Evolutionary conservation across 345 rosid genomes (phyloP), one percentile per base, ranked within the genome.

Genomic region (Camelina hispida): DNA sequence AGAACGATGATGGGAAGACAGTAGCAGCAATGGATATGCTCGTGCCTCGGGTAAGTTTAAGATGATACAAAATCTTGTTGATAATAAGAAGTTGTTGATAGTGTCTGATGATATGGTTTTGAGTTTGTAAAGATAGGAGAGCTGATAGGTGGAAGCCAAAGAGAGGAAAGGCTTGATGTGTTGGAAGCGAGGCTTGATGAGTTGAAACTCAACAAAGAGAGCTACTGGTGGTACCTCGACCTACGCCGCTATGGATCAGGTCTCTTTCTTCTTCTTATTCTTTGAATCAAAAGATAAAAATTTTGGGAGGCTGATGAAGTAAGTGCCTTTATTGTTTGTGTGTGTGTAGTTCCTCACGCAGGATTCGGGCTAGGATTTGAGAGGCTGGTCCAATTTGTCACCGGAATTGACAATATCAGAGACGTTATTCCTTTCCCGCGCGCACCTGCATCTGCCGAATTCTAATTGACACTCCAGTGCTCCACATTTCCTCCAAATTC

Each of bases 21-120:
- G 99, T 95, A 44, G 99, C 99, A 22, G 99, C 99, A 23, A 95
- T 95, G 99, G 99, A 95, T 83, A 73, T 95, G 96, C 80, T 95
- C 47, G 97, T 95, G 74, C 99, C 99, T 81, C 90, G 88, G 88
- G 97, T 95, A 89, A 83, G 28, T 20, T 44, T 64, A 43, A 23
- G 20, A 55, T 23, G 3, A 66, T 32, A 18, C 57, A 61, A 48
- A 28, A 37, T 9, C 28, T n/a, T 18, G 65, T 44, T n/a, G 44
- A 18, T 51, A 20, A 46, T 17, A 25, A 50, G 9, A 17, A 16
- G 57, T 35, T 23, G 52, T 28, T 58, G 9, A 20, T 52, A 14
- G 30, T 66, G 13, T 52, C 66, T 4, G 51, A 61, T 14, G 43
- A 5, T 72, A 4, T 62, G 54, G 43, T 43, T 42, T 52, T 43